Evolutionary conservation across 2,329 filamentous ascomycete species (phyloP), one percentile per base, ranked within the genome.

Genomic region (Pseudogymnoascus sp.): DNA sequence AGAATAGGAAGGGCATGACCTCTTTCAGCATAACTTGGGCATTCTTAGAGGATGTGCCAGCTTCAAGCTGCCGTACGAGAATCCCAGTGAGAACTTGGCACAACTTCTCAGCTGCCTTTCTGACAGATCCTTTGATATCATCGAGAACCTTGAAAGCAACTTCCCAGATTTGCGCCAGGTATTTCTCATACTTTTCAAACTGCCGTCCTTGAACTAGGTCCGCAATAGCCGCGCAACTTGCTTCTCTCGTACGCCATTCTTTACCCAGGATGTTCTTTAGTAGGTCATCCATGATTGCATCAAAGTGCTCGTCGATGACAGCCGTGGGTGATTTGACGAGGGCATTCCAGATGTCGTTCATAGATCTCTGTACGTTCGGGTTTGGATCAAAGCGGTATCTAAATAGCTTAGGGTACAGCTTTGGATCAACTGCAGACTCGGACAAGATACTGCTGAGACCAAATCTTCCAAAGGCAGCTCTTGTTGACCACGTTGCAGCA

Each of bases 261-360:
- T 88, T 90, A 31, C 91, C 92, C 4, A 97, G 76, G 43, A 97
- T 90, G 71, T 89, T 96, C 68, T 87, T 88, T 34, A 99, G 79
- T 5, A 97, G 78, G 72, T 99, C 95, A 8, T 88, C 81, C 79
- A 99, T 88, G 69, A 99, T 97, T 7, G 85, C 85, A 67, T 96
- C 89, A 71, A 97, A 97, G 74, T 97, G 84, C 16, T 82, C 79
- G 67, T 95, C 88, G 46, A 97, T 84, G 0, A 89, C 90, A 0
- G 83, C 81, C 16, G 85, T 87, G 1, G 91, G 84, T 69, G 97
- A 92, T 72, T 96, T 96, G 62, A 97, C 92, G n/a, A 99, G 78
- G 0, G 93, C 88, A 70, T 90, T 93, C 95, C 95, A 99, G 68
- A 99, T 97, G 66, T 96, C 91, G 63, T 96, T 93, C 95, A 99